Percentiles rank a stretch among this genome's conserved stretches.
Conservation (phyloP, 176 grass and related monocot species). For the Poa pratensis region DNA sequence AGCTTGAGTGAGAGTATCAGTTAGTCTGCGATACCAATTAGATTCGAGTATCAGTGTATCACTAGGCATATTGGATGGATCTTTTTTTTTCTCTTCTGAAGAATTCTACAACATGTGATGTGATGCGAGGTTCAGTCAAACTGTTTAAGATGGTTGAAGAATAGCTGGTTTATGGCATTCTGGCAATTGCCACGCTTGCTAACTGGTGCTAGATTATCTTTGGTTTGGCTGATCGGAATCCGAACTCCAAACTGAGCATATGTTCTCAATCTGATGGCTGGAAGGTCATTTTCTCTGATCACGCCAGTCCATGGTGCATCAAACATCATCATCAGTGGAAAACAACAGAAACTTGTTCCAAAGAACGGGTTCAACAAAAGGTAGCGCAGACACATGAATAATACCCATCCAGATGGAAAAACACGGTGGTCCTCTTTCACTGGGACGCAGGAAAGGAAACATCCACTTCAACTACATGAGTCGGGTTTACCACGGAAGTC, state of each 20-base stretch:
- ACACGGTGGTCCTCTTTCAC: constrained; percentile 3
- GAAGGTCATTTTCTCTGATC: neutral
- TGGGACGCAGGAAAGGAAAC: neutral
- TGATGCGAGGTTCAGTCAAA: neutral
- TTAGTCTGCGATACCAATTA: neutral
- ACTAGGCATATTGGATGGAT: neutral
- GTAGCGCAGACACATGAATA: neutral
- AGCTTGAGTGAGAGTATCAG: constrained; percentile 9
- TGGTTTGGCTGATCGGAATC: neutral
- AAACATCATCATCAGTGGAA: neutral
- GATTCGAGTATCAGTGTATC: neutral
- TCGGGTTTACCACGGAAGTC: neutral
- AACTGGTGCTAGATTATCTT: neutral
- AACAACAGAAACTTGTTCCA: neutral
- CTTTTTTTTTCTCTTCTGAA: neutral
- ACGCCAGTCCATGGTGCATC: neutral
- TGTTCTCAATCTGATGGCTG: too few species aligned
- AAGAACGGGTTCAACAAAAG: neutral
- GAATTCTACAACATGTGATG: neutral
- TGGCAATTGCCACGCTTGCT: neutral
- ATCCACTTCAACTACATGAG: neutral
- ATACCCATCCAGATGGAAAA: neutral
- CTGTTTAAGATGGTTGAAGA: neutral
- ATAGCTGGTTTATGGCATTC: neutral
- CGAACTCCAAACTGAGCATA: neutral